Evolutionary conservation across 1,139 yeast genomes (phyloP).

Genomic region (Spathaspora jeffriesii): DNA sequence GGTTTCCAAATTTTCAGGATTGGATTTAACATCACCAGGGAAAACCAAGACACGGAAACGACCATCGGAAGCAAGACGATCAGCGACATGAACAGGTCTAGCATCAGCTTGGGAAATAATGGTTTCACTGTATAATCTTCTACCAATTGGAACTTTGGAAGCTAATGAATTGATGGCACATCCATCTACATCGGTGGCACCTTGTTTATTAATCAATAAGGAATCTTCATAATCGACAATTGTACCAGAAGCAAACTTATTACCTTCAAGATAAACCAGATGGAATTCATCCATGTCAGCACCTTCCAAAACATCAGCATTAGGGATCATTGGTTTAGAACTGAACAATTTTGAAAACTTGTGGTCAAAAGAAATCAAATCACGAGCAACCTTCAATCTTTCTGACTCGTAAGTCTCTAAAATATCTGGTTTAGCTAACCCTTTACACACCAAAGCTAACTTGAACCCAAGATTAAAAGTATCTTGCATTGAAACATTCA

Average conservation of each 20-base stretch:
- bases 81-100: constrained; percentile 22
- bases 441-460: constrained; percentile 30
- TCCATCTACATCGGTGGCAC: constrained; percentile 8
- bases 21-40: constrained; percentile 20
- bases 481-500: constrained; percentile 32
- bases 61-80: constrained; percentile 20
- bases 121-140: constrained; percentile 22
- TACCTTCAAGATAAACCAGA: constrained; percentile 23
- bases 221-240: constrained; percentile 27
- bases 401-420: constrained; percentile 30
- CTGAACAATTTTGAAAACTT: constrained; percentile 31
- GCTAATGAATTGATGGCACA: constrained; percentile 15
- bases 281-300: constrained; percentile 29
- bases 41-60: constrained; percentile 28
- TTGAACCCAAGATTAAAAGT: constrained; percentile 38
- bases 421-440: constrained; percentile 19
- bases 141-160: constrained; percentile 23
- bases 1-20: constrained; percentile 12
- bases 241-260: constrained; percentile 32
- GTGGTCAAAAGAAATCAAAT: constrained; percentile 31
- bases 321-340: constrained; percentile 23
- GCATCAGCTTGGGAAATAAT: constrained; percentile 26
- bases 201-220: constrained; percentile 11
- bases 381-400: constrained; percentile 29
- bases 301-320: constrained; percentile 18